Conservation (phyloP, 108 stramenopile genomes). For the Nannochloropsis salina region DNA sequence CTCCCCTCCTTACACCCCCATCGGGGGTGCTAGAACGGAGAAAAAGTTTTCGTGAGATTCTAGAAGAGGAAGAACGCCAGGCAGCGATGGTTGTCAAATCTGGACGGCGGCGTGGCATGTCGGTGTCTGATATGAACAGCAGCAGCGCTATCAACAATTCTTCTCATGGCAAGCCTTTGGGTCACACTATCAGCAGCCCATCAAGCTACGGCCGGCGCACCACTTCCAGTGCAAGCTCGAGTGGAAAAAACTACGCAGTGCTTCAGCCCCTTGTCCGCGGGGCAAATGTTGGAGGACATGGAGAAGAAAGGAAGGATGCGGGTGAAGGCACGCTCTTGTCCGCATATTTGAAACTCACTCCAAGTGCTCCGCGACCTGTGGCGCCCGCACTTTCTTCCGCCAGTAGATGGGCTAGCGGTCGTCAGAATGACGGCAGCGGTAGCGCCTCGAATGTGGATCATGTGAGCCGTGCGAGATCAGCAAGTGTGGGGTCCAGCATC, state of each 20-base stretch:
- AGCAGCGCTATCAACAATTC: neutral
- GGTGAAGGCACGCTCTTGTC: neutral
- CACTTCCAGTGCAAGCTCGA: neutral
- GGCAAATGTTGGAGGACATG: neutral
- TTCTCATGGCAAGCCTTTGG: neutral
- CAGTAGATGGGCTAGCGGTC: neutral
- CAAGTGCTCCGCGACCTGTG: neutral
- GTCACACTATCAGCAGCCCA: neutral
- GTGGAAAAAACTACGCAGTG: neutral
- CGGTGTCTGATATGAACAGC: neutral
- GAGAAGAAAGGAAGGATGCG: neutral
- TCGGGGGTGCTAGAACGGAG: neutral
- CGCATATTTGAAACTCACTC: neutral
- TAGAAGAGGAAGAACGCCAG: conserved; percentile 37
- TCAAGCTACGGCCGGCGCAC: neutral
- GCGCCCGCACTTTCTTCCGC: neutral
- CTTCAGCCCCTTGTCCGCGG: neutral
- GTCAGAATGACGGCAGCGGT: neutral
- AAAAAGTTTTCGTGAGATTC: conserved; percentile 41
- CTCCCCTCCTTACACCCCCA: neutral
- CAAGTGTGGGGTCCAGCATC: no score
- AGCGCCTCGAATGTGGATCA: neutral
- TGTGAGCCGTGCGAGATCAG: no score
- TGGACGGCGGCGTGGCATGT: neutral
- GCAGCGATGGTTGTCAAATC: neutral